Conservation (phyloP, 1,139 yeast genomes). For the Saccharomyces pastorianus region DNA sequence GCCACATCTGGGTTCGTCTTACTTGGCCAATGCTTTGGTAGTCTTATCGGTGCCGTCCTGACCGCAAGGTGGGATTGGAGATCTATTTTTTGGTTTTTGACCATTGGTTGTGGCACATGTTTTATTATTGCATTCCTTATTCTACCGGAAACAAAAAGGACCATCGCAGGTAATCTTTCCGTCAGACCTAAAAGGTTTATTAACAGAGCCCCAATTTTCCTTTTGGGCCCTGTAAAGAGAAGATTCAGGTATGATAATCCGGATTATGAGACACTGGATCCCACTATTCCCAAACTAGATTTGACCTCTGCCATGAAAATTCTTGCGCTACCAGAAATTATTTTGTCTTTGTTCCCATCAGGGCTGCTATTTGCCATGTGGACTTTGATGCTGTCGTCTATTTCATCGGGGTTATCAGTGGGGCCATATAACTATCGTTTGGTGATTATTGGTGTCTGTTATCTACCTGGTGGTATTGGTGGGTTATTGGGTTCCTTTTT, state of each 20-base stretch:
- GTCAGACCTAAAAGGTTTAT: constrained; percentile 37
- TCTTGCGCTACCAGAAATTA: constrained; percentile 34
- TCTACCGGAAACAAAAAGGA: constrained; percentile 67
- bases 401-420: constrained; percentile 45
- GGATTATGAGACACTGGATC: constrained; percentile 29
- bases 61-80: constrained; percentile 62
- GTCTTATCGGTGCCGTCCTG: constrained; percentile 63
- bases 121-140: constrained; percentile 30
- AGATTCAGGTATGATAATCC: constrained; percentile 26
- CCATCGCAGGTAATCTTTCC: constrained; percentile 61
- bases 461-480: constrained; percentile 51
- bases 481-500: constrained; percentile 44
- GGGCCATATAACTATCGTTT: constrained; percentile 44
- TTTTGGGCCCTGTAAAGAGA: constrained; percentile 16
- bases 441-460: constrained; percentile 55
- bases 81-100: constrained; percentile 67
- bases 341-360: constrained; percentile 43
- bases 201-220: constrained; percentile 41
- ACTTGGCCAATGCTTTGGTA: constrained; percentile 71
- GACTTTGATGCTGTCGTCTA: constrained; percentile 59
- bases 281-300: constrained; percentile 32
- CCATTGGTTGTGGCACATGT: constrained; percentile 48
- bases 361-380: constrained; percentile 62
- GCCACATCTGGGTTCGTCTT: constrained; percentile 54
- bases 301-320: constrained; percentile 37